Evolutionary conservation across 345 rosid genomes (phyloP), one percentile per base, ranked within the genome.

Genomic region (Pistacia vera): DNA sequence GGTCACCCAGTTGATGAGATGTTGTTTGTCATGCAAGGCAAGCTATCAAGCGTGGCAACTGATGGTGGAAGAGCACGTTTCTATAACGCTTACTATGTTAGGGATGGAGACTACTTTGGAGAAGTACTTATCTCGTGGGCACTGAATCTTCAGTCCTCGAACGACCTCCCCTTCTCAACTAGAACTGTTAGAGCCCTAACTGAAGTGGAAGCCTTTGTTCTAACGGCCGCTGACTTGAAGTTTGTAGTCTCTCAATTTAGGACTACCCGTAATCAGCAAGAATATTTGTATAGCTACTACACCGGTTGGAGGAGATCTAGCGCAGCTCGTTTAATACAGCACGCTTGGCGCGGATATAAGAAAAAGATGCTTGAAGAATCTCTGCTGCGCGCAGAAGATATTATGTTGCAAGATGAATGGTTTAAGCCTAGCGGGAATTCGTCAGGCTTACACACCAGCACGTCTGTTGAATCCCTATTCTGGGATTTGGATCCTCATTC

Each of bases 101-200:
- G 46, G 1, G 93, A 88, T 0, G 93, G 91, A 14, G 96, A 90
- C 76, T 92, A 88, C 74, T 93, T 92, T 17, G 99, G 99, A 63
- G 97, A 90, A 76, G 93, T 89, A 75, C 92, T 95, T 66, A 82
- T 92, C 46, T 86, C 94, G 0, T 95, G 97, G 98, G 95, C 97
- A 0, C 70, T 91, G 30, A 91, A 87, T 79, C 91, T 92, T 60
- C 91, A 83, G 70, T 83, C 91, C 36, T 87, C 94, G 22, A 80
- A 54, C 7, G 18, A 54, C 5, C 57, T 18, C 18, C 18, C 18
- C 17, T 78, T 78, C 72, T 85, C 90, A 2, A 85, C 90, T 4
- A 76, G 90, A 74, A 85, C 88, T 0, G 85, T 87, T 16, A 81
- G 59, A 57, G 79, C 87, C 17, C 35, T 41, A 0, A 41, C 46